Percentiles rank a stretch among this genome's conserved stretches.
phyloP scores from a whole-genome alignment of 1,139 yeast species.

The Blastobotrys arbuscula region DNA sequence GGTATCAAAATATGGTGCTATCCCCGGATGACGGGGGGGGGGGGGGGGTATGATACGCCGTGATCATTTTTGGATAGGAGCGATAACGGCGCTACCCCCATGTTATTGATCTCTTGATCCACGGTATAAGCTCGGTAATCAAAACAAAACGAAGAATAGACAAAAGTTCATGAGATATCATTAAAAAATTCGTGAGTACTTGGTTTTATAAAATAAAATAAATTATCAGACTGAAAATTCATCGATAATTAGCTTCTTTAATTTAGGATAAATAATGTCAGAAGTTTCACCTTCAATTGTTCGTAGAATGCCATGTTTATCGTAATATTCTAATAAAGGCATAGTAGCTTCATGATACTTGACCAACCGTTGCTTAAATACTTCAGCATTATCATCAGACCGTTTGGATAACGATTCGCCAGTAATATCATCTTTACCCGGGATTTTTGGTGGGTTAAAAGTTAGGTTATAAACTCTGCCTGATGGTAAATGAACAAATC shows the following conservation, averaged over 20 bases:
- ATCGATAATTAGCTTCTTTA: constrained; percentile 29
- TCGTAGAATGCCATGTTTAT: constrained; percentile 46
- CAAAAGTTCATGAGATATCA: no score
- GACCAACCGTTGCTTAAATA: constrained; percentile 61
- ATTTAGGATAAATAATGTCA: constrained; percentile 74
- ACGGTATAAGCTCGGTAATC: no score
- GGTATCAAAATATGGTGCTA: no score
- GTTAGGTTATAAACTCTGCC: constrained; percentile 83
- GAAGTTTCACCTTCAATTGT: constrained; percentile 72
- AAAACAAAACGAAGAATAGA: background rate
- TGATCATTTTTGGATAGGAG: no score
- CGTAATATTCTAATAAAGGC: constrained; percentile 63
- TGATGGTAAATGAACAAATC: constrained; percentile 80
- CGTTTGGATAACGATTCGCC: constrained; percentile 80
- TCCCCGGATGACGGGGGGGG: no score
- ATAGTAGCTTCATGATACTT: constrained; percentile 53
- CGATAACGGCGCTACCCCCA: no score
- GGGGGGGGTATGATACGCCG: no score
- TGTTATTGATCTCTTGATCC: no score
- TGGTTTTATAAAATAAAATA: no score
- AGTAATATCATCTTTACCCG: constrained; percentile 79
- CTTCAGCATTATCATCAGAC: constrained; percentile 70
- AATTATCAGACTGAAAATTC: constrained; percentile 10
- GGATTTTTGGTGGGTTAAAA: constrained; percentile 81
- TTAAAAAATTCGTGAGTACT: no score